phyloP scores from a whole-genome alignment of 2,329 filamentous ascomycete species.

The Aschersonia sp. region DNA sequence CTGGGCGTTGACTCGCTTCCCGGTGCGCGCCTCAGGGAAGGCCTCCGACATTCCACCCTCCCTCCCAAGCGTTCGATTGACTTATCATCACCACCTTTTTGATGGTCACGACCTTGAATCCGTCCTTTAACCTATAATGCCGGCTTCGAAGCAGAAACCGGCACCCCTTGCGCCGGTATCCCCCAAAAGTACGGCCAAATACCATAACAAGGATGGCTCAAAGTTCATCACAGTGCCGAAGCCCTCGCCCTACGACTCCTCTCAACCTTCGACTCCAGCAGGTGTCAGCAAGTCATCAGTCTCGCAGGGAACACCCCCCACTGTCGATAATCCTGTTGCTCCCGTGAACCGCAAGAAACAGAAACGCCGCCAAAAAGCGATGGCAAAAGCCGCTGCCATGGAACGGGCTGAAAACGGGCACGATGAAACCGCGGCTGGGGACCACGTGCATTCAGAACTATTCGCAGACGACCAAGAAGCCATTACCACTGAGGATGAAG shows the following conservation, averaged over 20 bases:
- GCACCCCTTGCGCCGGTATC: conserved; percentile 34
- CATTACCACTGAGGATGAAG: conserved; percentile 38
- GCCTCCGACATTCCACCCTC: no score
- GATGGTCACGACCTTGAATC: neutral
- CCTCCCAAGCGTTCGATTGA: no score
- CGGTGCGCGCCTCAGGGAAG: neutral
- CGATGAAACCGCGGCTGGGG: conserved; percentile 17
- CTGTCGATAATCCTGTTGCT: conserved; percentile 21
- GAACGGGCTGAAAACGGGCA: conserved; percentile 26
- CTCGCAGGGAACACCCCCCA: conserved; percentile 11
- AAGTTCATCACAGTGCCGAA: conserved; percentile 55
- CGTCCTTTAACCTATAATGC: conserved; percentile 22
- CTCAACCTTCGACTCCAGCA: conserved; percentile 37
- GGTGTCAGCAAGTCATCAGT: conserved; percentile 20
- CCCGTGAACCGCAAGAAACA: conserved; percentile 85
- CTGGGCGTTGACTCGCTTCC: neutral
- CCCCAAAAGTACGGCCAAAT: conserved; percentile 41
- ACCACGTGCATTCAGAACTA: conserved; percentile 10
- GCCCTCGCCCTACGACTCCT: conserved; percentile 33
- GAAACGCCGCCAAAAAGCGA: conserved; percentile 78
- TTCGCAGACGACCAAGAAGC: conserved; percentile 30
- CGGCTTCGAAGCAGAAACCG: conserved; percentile 36
- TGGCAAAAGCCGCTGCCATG: conserved; percentile 48
- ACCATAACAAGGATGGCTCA: conserved; percentile 53
- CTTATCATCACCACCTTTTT: no score